phyloP scores from a whole-genome alignment of 768 basidiomycete species.

The Collybia sordida region DNA sequence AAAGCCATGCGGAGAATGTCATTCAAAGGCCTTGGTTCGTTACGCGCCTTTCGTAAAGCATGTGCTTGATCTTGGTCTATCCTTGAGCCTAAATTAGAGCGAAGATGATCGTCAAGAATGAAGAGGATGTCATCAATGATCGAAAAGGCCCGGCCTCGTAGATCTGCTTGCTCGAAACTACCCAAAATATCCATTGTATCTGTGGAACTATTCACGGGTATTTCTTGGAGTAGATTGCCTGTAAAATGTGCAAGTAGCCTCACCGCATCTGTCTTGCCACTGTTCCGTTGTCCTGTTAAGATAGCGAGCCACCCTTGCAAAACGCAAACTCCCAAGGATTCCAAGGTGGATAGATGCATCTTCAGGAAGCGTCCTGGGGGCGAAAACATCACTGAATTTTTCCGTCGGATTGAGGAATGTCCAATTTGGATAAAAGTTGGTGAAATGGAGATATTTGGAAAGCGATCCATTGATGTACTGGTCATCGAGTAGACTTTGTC shows the following conservation, averaged over 20 bases:
- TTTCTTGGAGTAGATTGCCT: conserved; percentile 69
- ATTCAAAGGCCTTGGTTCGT: conserved; percentile 5
- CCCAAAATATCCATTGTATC: conserved; percentile 95
- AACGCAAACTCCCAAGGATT: conserved; percentile 74
- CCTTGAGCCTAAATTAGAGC: conserved; percentile 31
- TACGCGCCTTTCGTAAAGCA: conserved; percentile 18
- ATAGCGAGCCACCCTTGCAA: conserved; percentile 87
- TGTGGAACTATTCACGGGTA: conserved; percentile 80
- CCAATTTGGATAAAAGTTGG: conserved; percentile 64
- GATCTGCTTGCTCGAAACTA: conserved; percentile 90
- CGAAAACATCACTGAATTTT: conserved; percentile 29
- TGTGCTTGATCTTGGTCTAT: conserved; percentile 16
- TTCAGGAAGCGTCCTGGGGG: conserved; percentile 58
- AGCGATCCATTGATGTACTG: conserved; percentile 17
- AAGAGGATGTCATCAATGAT: conserved; percentile 40
- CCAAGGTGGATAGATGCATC: conserved; percentile 61
- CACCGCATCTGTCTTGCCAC: conserved; percentile 81
- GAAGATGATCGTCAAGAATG: conserved; percentile 36
- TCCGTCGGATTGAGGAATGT: conserved; percentile 43
- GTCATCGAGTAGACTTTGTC: conserved; percentile 44
- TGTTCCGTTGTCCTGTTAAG: conserved; percentile 67
- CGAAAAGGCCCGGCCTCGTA: conserved; percentile 34
- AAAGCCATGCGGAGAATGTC: conserved; percentile 13
- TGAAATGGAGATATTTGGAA: conserved; percentile 43
- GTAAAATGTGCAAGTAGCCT: conserved; percentile 66